phyloP scores from a whole-genome alignment of 192 early-diverging fungal species.

The Podila epicladia region DNA sequence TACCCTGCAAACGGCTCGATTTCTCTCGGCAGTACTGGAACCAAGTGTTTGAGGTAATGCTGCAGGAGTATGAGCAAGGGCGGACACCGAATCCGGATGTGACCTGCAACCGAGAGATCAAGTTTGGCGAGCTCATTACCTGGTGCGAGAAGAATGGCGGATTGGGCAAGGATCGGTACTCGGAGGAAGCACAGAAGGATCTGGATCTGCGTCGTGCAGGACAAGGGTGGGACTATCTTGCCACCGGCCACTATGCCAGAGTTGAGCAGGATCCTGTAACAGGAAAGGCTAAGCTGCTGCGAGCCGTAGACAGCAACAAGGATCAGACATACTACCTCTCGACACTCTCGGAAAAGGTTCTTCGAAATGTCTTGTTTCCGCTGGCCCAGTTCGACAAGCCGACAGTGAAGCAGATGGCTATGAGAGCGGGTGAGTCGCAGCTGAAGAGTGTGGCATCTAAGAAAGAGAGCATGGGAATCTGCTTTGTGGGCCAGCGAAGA shows the following conservation, averaged over 20 bases:
- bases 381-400: constrained; percentile 79
- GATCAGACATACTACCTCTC: constrained; percentile 97
- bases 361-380: constrained; percentile 80
- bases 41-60: constrained; percentile 83
- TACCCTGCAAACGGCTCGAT: constrained; percentile 72
- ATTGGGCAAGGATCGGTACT: constrained; percentile 25
- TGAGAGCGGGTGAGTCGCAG: constrained; percentile 24
- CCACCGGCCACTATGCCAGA: constrained; percentile 66
- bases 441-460: constrained; percentile 72
- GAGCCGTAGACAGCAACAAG: constrained; percentile 76
- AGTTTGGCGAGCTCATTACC: constrained; percentile 90
- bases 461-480: constrained; percentile 95
- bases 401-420: constrained; percentile 78
- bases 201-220: neutral
- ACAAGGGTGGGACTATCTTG: constrained; percentile 39
- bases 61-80: constrained; percentile 75
- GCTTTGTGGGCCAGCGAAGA: constrained; percentile 88
- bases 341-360: constrained; percentile 57
- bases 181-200: neutral
- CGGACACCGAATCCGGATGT: constrained; percentile 95
- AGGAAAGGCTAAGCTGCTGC: constrained; percentile 9
- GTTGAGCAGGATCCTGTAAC: constrained; percentile 36
- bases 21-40: constrained; percentile 94
- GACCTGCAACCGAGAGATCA: constrained; percentile 89
- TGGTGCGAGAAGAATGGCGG: constrained; percentile 50